Evolutionary conservation across 768 basidiomycete genomes (phyloP).

Genomic region (Termitomyces sp.): DNA sequence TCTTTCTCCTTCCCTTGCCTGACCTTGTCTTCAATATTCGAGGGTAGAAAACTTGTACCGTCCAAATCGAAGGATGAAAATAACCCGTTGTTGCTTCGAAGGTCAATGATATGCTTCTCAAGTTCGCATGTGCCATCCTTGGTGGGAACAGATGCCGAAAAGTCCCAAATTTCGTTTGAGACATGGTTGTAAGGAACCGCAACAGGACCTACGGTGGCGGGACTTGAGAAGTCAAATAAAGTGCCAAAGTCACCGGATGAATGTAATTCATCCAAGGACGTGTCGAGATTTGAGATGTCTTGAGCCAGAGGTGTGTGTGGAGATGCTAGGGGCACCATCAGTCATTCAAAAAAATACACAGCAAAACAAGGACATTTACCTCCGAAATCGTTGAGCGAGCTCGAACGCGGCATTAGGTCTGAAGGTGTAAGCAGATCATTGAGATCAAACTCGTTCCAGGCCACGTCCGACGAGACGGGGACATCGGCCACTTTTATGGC

Average conservation of each 20-base stretch:
- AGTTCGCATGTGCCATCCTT: neutral
- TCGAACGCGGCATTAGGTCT: too few species aligned
- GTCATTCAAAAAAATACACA: too few species aligned
- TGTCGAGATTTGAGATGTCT: neutral
- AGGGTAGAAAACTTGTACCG: neutral
- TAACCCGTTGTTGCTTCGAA: neutral
- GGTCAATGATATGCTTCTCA: neutral
- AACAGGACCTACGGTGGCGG: neutral
- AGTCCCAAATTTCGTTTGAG: neutral
- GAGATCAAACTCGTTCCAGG: neutral
- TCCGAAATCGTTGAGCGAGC: too few species aligned
- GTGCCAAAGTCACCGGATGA: neutral
- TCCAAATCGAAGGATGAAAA: neutral
- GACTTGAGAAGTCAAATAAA: neutral
- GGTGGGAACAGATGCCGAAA: neutral
- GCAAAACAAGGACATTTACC: too few species aligned
- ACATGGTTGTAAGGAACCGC: neutral
- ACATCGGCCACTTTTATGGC: neutral
- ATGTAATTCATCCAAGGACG: neutral
- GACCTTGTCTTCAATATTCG: conserved; percentile 7
- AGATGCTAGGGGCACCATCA: neutral
- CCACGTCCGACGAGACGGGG: neutral
- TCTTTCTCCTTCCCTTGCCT: conserved; percentile 26
- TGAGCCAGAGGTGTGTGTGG: neutral
- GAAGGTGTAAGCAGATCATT: too few species aligned